Conservation (phyloP, 1,139 yeast species). For the Suhomyces coccinellae region DNA sequence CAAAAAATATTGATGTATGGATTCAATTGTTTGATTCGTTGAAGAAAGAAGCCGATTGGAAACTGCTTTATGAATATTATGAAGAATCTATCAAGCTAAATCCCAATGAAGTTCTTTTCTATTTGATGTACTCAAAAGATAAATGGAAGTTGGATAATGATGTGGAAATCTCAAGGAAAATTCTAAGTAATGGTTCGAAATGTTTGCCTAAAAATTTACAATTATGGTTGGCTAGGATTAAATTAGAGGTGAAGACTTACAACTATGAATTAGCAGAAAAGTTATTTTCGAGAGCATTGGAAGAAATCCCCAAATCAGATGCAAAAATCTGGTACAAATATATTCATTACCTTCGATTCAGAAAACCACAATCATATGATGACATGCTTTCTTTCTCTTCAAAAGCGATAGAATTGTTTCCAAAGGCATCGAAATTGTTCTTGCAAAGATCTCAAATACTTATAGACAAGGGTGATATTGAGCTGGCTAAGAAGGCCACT, state of each 20-base stretch:
- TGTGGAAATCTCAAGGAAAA: conserved; percentile 50
- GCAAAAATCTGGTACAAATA: conserved; percentile 64
- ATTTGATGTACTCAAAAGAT: conserved; percentile 74
- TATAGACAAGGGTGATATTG: conserved; percentile 24
- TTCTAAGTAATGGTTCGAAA: conserved; percentile 51
- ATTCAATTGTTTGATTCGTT: conserved; percentile 48
- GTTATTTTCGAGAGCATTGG: conserved; percentile 44
- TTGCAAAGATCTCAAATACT: conserved; percentile 61
- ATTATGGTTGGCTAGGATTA: conserved; percentile 71
- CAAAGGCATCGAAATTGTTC: conserved; percentile 50
- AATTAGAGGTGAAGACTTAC: conserved; percentile 52
- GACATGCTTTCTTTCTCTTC: conserved; percentile 43
- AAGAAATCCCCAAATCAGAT: conserved; percentile 32
- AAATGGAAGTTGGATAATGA: conserved; percentile 53
- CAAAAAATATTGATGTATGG: conserved; percentile 60
- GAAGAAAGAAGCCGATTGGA: conserved; percentile 24
- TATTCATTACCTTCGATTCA: conserved; percentile 53
- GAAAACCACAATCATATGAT: conserved; percentile 2
- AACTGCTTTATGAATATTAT: conserved; percentile 48
- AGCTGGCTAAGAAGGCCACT: conserved; percentile 50
- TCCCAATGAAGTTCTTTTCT: conserved; percentile 51
- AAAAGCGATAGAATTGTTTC: conserved; percentile 48
- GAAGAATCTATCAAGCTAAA: conserved; percentile 51
- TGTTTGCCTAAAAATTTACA: conserved; percentile 47
- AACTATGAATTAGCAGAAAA: conserved; percentile 41